Evolutionary conservation across 768 basidiomycete genomes (phyloP).

Genomic region (Boletus rufocinnamomeus): DNA sequence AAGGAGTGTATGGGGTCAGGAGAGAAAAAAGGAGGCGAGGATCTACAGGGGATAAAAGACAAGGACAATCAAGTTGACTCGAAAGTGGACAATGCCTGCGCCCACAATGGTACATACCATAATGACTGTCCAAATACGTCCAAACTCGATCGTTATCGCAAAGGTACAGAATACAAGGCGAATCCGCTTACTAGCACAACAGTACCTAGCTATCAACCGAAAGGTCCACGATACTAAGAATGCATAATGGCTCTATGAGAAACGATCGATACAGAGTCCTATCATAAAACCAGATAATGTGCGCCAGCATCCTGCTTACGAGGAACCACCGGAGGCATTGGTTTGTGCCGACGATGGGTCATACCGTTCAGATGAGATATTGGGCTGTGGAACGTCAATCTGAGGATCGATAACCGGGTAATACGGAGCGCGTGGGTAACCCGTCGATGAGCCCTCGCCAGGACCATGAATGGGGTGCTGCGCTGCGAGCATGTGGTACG

Average conservation of each 20-base stretch:
- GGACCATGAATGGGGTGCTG: conserved; percentile 24
- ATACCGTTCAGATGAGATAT: conserved; percentile 38
- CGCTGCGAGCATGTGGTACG: conserved; percentile 32
- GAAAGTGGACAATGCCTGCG: background rate
- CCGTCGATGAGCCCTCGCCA: conserved; percentile 28
- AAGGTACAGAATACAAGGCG: conserved; percentile 10
- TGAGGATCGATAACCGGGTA: conserved; percentile 45
- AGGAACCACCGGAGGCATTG: conserved; percentile 9
- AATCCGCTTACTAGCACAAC: background rate
- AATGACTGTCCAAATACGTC: conserved; percentile 24
- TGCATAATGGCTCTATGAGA: background rate
- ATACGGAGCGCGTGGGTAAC: conserved; percentile 33
- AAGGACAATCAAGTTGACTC: conserved; percentile 16
- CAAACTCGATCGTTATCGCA: conserved; percentile 22
- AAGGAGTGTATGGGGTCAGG: conserved; percentile 32
- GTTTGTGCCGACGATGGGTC: conserved; percentile 26
- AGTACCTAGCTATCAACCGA: background rate
- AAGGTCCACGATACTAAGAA: background rate
- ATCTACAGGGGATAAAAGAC: conserved; percentile 13
- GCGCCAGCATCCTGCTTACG: conserved; percentile 11
- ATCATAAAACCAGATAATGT: background rate
- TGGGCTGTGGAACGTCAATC: conserved; percentile 33
- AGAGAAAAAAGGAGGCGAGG: background rate
- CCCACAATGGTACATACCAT: conserved; percentile 4
- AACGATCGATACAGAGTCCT: background rate